phyloP scores from a whole-genome alignment of 805 yeast genomes.

The Candida odintsovae region DNA sequence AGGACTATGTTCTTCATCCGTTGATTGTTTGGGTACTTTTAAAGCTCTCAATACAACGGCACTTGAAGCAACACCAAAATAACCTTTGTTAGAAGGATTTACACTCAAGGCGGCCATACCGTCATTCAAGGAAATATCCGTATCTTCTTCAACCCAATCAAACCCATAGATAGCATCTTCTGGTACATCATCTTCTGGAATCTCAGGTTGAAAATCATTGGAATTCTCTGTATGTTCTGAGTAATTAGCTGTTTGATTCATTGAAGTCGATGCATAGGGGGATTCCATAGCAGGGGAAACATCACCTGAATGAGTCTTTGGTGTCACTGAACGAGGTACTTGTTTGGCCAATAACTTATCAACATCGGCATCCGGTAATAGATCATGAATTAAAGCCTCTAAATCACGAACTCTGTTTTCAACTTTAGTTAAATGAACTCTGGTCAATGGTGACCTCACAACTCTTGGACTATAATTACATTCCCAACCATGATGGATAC shows the following conservation, averaged over 20 bases:
- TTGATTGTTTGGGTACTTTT: constrained; percentile 28
- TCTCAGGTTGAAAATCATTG: constrained; percentile 20
- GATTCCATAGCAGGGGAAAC: constrained; percentile 7
- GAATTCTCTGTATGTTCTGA: constrained; percentile 4
- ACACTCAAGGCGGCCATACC: constrained; percentile 62
- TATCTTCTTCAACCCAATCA: constrained; percentile 55
- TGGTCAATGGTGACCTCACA: constrained; percentile 73
- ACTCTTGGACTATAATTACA: constrained; percentile 77
- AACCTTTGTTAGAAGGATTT: constrained; percentile 50
- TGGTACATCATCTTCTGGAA: constrained; percentile 33
- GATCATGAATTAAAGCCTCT: constrained; percentile 36
- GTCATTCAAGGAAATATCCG: constrained; percentile 34
- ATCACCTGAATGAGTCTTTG: constrained; percentile 1
- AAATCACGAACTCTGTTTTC: constrained; percentile 49
- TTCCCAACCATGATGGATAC: constrained; percentile 64
- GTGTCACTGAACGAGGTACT: constrained; percentile 7
- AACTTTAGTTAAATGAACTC: constrained; percentile 74
- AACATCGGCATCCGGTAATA: constrained; percentile 42
- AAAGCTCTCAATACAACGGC: constrained; percentile 48
- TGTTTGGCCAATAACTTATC: constrained; percentile 29
- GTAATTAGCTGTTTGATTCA: background rate
- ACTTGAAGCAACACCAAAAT: constrained; percentile 60
- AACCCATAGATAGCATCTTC: constrained; percentile 45
- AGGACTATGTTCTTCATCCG: constrained; percentile 13
- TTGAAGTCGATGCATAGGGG: background rate